Evolutionary conservation across 2,329 filamentous ascomycete genomes (phyloP).

Genomic region (Trichoderma aggressivum): DNA sequence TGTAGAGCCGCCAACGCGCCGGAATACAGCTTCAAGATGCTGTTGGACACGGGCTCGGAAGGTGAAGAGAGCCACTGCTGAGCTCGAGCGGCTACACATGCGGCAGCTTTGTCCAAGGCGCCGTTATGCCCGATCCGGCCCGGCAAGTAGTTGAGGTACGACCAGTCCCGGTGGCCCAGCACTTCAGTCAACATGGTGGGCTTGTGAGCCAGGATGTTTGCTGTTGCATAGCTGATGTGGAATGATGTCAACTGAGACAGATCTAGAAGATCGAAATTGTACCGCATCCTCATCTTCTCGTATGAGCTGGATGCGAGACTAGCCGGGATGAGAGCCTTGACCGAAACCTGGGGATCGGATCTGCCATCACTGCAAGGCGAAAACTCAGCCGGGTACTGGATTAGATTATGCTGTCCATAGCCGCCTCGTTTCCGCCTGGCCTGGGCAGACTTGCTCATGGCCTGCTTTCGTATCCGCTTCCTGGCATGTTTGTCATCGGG

Average conservation of each 20-base stretch:
- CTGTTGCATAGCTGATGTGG: conserved; percentile 10
- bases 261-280: conserved; percentile 15
- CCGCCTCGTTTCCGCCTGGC: conserved; percentile 5
- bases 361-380: not conserved
- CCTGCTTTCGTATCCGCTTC: conserved; percentile 10
- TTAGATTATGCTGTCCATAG: conserved; percentile 12
- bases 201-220: conserved; percentile 5
- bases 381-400: not conserved
- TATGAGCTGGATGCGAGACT: not conserved
- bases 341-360: not conserved
- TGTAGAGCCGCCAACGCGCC: conserved; percentile 4
- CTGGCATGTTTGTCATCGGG: conserved; percentile 12
- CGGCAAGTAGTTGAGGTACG: conserved; percentile 12
- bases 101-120: conserved; percentile 4
- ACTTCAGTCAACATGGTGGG: conserved; percentile 5
- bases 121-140: conserved; percentile 7
- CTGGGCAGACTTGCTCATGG: conserved; percentile 6
- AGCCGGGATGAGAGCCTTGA: not conserved
- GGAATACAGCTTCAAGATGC: conserved; percentile 2
- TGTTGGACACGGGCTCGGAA: not conserved
- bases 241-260: conserved; percentile 9
- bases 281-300: conserved; percentile 7
- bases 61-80: conserved; percentile 11
- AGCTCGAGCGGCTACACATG: conserved; percentile 8
- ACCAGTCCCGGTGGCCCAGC: not conserved